These are phyloP conservation scores for Sherardia arvensis DNA, from an alignment of 257 asterid genomes.

Conservation along the genomic window DNA sequence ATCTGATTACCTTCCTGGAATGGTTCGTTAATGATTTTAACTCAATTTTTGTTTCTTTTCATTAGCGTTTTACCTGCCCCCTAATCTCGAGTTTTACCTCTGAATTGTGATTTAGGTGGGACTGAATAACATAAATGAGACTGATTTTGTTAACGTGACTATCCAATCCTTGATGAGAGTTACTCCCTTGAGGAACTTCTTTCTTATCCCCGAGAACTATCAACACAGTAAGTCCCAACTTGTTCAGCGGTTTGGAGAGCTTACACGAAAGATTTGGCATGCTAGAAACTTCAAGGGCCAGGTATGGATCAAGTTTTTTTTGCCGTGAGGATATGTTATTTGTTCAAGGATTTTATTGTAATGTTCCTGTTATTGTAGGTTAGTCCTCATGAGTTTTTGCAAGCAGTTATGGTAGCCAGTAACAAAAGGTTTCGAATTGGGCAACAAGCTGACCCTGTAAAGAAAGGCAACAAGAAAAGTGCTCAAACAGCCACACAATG, in stretches of 20 bases:
- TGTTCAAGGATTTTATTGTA: constrained; percentile 11
- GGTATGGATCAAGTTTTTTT: constrained; percentile 29
- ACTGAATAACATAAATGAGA: constrained; percentile 87
- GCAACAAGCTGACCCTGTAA: constrained; percentile 88
- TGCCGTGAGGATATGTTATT: neutral
- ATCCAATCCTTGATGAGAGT: constrained; percentile 97
- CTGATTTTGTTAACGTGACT: constrained; percentile 95
- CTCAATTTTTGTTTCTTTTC: neutral
- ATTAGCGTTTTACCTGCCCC: neutral
- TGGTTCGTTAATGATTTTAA: constrained; percentile 34
- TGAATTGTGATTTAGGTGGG: constrained; percentile 57
- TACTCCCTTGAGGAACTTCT: constrained; percentile 95
- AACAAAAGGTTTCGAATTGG: constrained; percentile 83
- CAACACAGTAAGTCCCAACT: constrained; percentile 76
- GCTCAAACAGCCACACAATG: constrained; percentile 68
- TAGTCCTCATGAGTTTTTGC: constrained; percentile 96
- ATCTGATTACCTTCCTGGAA: constrained; percentile 98
- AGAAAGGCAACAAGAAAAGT: constrained; percentile 84
- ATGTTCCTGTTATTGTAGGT: constrained; percentile 46
- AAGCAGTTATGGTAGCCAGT: constrained; percentile 94
- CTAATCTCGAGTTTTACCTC: constrained; percentile 5
- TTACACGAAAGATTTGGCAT: constrained; percentile 95
- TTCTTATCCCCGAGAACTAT: constrained; percentile 87
- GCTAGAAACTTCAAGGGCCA: constrained; percentile 93
- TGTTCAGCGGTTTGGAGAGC: constrained; percentile 96